phyloP scores from a whole-genome alignment of 208 protist genomes.

The Naegleria fowleri region DNA sequence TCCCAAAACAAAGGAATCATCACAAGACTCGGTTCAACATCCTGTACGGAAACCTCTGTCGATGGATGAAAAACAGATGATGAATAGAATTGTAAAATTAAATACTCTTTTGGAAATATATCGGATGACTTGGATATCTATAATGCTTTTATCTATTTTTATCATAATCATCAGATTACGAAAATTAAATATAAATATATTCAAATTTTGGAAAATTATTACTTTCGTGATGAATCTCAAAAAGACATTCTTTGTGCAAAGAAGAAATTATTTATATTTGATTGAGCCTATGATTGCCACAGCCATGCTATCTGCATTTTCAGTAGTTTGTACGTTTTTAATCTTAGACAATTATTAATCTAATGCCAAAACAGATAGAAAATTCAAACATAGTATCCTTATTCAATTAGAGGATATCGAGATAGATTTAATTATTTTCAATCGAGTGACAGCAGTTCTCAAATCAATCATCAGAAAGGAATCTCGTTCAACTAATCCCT shows the following conservation, averaged over 20 bases:
- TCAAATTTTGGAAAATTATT: background rate
- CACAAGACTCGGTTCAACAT: too few relatives aligned
- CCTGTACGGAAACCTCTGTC: too few relatives aligned
- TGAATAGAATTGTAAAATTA: background rate
- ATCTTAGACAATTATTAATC: too few relatives aligned
- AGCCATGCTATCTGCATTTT: background rate
- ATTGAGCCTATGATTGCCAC: background rate
- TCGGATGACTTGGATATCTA: background rate
- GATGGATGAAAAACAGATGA: too few relatives aligned
- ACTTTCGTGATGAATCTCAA: background rate
- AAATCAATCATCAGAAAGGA: background rate
- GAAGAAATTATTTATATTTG: background rate
- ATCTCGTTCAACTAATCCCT: background rate
- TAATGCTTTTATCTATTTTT: background rate
- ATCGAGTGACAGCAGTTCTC: background rate
- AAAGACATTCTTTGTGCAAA: background rate
- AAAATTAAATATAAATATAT: background rate
- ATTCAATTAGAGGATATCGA: background rate
- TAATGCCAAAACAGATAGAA: background rate
- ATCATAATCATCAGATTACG: background rate
- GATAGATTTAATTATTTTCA: background rate
- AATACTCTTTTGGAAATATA: background rate
- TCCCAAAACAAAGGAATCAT: too few relatives aligned
- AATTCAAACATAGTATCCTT: background rate
- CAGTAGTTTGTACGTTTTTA: background rate